Evolutionary conservation across 1,284 basidiomycete species (phyloP), one percentile per base, ranked within the genome.

Genomic region (Inonotus hispidus): DNA sequence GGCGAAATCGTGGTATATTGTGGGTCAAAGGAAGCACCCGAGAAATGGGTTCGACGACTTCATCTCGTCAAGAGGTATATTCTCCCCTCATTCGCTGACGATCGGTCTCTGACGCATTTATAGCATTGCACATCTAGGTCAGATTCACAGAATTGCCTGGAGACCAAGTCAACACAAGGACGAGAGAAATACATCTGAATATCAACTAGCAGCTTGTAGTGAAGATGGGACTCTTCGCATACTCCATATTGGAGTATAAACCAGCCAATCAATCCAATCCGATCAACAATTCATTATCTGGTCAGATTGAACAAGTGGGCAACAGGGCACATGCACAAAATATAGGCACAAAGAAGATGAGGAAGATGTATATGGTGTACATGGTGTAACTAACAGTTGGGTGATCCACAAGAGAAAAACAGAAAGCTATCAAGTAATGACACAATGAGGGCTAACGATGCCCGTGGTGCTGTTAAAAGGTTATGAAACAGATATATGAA

Each of bases 71-170:
- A 75, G 16, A 75, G 74, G 86, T 90, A 25, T 55, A 41, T 59
- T 43, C 56, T 27, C 45, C 49, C 53, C 39, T 58, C 49, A 52
- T 32, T 32, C 27, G 35, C 25, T 29, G 5, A 13, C 16, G 14
- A 8, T 2, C 7, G 29, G 14, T 35, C 32, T 29, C 16, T 52
- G 50, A 65, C 63, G 61, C 19, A 38, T 27, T 29, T 49, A 46
- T 67, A 92, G 90, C 16, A 63, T 78, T 54, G 82, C 83, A 11
- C 88, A 91, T 68, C 75, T 84, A 43, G 82, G 84, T 67, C 88
- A 90, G 60, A 80, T 92, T 47, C 79, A 90, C 67, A 81, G 80
- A 63, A 71, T 92, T 64, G 76, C 80, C 25, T 92, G 90, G 90
- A 77, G 84, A 56, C 82, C 84, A 58, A 62, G 56, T 37, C 52